Base-by-base conservation (phyloP, 768 basidiomycete species). In the Mycena polygramma region DNA sequence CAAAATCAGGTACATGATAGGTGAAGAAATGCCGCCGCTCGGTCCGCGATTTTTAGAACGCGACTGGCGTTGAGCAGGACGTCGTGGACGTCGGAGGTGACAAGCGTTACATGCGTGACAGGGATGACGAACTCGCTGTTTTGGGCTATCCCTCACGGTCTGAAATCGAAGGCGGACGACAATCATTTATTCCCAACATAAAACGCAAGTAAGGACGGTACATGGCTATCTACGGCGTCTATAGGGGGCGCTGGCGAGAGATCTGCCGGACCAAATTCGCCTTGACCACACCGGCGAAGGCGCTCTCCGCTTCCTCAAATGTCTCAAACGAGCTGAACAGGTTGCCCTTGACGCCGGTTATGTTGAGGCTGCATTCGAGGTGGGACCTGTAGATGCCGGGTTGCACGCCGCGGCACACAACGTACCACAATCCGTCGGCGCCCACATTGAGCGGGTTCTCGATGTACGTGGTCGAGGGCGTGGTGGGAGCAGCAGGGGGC, bases 361-460 rank as follows among this genome's bases (percentile, higher is more conserved):
- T 26, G 22, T 63, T 63, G 37, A 63, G 62, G 20, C 62, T 63
- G 51, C 62, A 63, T 22, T 63, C 62, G 4, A 63, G 26, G 6
- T 30, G 45, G 13, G 62, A 24, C 4, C 51, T 3, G 19, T 63
- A 63, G 3, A 63, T 39, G 1, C 62, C 62, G 7, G 51, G 62
- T 11, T n/a, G 26, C 4, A 63, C 15, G 11, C 62, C 62, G 11
- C 62, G 51, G 15, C 62, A 63, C 8, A 63, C 62, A 13, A 26
- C 62, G 20, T 63, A 63, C 62, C 62, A 63, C 7, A 19, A n/a
- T n/a, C 19, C 22, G 59, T 2, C 7, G 51, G n/a, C 7, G 19
- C 51, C 36, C 24, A 17, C 24, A 41, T 24, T 43, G 13, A 63
- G 62, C 24, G 62, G 62, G 24, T 63, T 63, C 15, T 39, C 36